Evolutionary conservation across 768 basidiomycete genomes (phyloP), one percentile per base, ranked within the genome.

Genomic region (Pholiota molesta): DNA sequence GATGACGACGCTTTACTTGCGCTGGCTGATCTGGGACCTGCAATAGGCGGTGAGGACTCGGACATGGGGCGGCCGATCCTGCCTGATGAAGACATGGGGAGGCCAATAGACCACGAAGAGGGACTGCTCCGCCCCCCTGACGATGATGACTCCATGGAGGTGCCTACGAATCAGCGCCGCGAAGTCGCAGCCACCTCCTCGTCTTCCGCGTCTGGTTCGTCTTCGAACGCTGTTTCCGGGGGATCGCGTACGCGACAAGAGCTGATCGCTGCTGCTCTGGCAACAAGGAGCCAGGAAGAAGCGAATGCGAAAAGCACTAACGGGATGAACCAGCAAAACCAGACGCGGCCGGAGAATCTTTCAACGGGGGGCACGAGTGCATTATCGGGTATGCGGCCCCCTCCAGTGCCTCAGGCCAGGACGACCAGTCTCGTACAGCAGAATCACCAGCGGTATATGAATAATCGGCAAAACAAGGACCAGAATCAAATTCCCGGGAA

Each of bases 1-100:
- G 88, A 92, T 42, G 90, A 91, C 57, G 89, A 86, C 57, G 86
- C 80, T 1, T 82, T 90, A 66, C 75, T 88, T 37, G 88, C 89
- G 19, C 72, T 78, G 10, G 78, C 87, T 23, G 86, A 86, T 61
- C 65, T 81, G 0, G 82, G 80, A 5, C 73, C 73, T 33, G 75
- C 78, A 23, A 72, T 84, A 35, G 77, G 77, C 21, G 69, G 77
- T n/a, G 78, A 77, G 17, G 78, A 49, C 23, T 28, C 78, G 19
- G 79, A 80, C 58, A 54, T 81, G 13, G 83, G 81, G 9, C 68
- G 74, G 52, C 80, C 77, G 0, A 79, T 87, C 56, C 81, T 82
- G 40, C 75, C 73, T 28, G 68, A 73, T 42, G 65, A 64, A 17
- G 72, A 76, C 54, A 37, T 68, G 19, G 75, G 75, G 10, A 66